Evolutionary conservation across 257 asterid species (phyloP).

Genomic region (Agastache rugosa): DNA sequence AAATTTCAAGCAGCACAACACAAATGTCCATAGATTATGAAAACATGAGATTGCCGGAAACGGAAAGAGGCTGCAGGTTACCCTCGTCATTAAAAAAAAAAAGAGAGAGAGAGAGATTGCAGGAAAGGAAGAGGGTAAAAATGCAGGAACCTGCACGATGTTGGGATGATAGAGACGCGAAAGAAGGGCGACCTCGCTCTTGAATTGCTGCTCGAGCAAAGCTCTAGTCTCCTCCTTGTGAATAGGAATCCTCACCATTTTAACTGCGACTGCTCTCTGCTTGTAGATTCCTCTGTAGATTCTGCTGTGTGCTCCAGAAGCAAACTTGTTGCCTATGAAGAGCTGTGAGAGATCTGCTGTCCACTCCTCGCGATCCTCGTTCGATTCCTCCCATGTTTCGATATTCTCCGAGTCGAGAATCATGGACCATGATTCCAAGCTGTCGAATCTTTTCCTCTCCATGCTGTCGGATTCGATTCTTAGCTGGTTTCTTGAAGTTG

Average conservation of each 20-base stretch:
- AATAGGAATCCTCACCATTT: constrained; percentile 78
- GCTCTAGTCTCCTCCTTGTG: constrained; percentile 58
- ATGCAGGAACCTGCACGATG: constrained; percentile 60
- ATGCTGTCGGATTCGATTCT: constrained; percentile 53
- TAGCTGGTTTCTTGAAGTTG: constrained; percentile 58
- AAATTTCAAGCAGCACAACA: background rate
- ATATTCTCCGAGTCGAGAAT: constrained; percentile 84
- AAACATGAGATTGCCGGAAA: background rate
- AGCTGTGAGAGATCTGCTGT: constrained; percentile 87
- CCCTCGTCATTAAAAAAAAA: background rate
- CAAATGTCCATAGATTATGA: too few species aligned
- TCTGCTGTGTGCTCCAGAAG: constrained; percentile 83
- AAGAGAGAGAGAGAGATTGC: too few species aligned
- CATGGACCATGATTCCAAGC: constrained; percentile 98
- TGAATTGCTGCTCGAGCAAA: constrained; percentile 63
- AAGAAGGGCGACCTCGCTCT: constrained; percentile 63
- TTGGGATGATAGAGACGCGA: constrained; percentile 75
- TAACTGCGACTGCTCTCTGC: constrained; percentile 85
- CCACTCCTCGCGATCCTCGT: constrained; percentile 76
- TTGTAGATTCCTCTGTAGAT: constrained; percentile 83
- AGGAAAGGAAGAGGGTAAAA: too few species aligned
- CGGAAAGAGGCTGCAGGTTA: too few species aligned
- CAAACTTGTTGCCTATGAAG: constrained; percentile 77
- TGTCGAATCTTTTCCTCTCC: constrained; percentile 91
- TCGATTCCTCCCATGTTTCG: constrained; percentile 79